Evolutionary conservation across 2,329 filamentous ascomycete genomes (phyloP).

Genomic region (Fusarium verticillioides): DNA sequence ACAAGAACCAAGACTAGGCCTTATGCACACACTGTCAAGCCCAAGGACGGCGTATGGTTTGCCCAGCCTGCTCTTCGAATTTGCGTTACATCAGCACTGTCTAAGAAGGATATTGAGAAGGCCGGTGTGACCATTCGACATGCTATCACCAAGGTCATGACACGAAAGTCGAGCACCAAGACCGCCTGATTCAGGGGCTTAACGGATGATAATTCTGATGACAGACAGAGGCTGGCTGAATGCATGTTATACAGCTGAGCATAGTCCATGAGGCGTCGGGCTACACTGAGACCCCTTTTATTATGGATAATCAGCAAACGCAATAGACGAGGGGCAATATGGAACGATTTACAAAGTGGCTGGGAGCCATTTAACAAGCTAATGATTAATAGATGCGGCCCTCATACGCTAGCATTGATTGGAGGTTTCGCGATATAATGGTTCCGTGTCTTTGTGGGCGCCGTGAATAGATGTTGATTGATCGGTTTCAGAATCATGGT

Average conservation of each 20-base stretch:
- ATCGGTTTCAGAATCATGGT: background rate
- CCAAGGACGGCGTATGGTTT: conserved; percentile 76
- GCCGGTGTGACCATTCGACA: conserved; percentile 88
- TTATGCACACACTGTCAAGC: conserved; percentile 68
- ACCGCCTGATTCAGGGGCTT: conserved; percentile 12
- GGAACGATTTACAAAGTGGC: conserved; percentile 23
- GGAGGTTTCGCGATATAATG: background rate
- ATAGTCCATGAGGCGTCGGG: background rate
- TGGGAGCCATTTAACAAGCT: conserved; percentile 24
- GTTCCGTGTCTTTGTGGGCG: background rate
- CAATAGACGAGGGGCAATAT: conserved; percentile 15
- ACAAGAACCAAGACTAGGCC: conserved; percentile 86
- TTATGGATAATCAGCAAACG: background rate
- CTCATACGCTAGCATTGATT: conserved; percentile 25
- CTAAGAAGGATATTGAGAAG: conserved; percentile 96
- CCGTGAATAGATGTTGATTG: background rate
- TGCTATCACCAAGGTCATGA: conserved; percentile 93
- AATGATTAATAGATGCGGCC: conserved; percentile 45
- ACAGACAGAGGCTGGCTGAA: background rate
- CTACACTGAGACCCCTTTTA: conserved; percentile 9
- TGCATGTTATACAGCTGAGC: background rate
- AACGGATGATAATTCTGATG: background rate
- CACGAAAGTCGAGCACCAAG: conserved; percentile 64
- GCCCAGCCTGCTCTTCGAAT: conserved; percentile 88
- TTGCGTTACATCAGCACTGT: conserved; percentile 86